Conservation (phyloP, 768 basidiomycete genomes). For the Leccinum rimulosum region DNA sequence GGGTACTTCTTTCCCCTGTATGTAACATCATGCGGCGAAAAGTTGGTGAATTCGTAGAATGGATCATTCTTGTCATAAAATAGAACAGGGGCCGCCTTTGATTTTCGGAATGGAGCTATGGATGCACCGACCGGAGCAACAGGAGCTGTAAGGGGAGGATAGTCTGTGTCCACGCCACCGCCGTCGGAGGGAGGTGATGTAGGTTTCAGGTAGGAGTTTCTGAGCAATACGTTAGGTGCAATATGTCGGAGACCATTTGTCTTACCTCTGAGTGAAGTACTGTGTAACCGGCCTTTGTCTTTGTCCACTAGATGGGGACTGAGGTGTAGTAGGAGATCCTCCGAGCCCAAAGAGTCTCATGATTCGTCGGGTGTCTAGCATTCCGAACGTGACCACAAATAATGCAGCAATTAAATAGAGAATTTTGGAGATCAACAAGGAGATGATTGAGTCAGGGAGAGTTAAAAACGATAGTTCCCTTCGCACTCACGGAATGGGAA, state of each 20-base stretch:
- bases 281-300: slow-evolving; percentile 25
- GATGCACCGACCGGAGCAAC: slow-evolving; percentile 28
- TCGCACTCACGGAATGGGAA: slow-evolving; percentile 12
- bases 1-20: slow-evolving; percentile 67
- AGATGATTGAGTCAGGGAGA: slow-evolving; percentile 14
- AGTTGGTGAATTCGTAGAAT: slow-evolving; percentile 73
- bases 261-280: slow-evolving; percentile 22
- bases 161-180: slow-evolving; percentile 18
- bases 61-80: slow-evolving; percentile 67
- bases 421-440: slow-evolving; percentile 25
- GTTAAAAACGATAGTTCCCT: slow-evolving; percentile 13
- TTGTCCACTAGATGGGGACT: slow-evolving; percentile 18
- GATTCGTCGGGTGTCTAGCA: slow-evolving; percentile 33
- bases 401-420: slow-evolving; percentile 20
- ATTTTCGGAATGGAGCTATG: slow-evolving; percentile 25
- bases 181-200: slow-evolving; percentile 2
- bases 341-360: slow-evolving; percentile 33
- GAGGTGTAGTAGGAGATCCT: slow-evolving; percentile 26
- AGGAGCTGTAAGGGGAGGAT: slow-evolving; percentile 34
- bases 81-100: slow-evolving; percentile 40
- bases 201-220: slow-evolving; percentile 16
- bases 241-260: background rate
- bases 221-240: background rate
- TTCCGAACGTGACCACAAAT: slow-evolving; percentile 25
- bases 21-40: slow-evolving; percentile 61